Conservation (phyloP, 2,329 filamentous ascomycete species). For the Camillea tinctor region DNA sequence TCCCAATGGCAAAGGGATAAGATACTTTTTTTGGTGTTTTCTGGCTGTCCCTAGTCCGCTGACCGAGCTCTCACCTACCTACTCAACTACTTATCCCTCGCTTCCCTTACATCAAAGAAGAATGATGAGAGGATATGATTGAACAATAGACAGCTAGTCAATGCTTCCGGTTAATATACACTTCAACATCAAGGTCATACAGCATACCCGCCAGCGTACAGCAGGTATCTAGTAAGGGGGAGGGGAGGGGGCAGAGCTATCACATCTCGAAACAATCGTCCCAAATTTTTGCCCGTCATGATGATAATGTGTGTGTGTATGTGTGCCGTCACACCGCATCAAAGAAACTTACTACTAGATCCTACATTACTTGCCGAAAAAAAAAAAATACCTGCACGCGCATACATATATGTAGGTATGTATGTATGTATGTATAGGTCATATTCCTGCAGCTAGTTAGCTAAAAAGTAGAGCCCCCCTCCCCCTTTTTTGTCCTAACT, state of each 20-base stretch:
- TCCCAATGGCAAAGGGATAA: background rate
- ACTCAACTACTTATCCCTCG: too few relatives aligned
- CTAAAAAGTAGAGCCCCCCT: background rate
- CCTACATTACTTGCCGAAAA: background rate
- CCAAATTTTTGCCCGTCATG: background rate
- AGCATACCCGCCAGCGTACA: background rate
- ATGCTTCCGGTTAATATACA: background rate
- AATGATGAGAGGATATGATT: background rate
- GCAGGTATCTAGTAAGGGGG: background rate
- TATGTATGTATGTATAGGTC: too few relatives aligned
- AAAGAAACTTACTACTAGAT: background rate
- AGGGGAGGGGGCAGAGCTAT: background rate
- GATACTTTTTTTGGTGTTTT: too few relatives aligned
- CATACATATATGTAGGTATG: background rate
- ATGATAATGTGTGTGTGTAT: background rate
- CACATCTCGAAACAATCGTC: background rate
- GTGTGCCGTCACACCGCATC: background rate
- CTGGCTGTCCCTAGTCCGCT: too few relatives aligned
- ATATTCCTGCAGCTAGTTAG: background rate
- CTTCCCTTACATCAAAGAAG: background rate
- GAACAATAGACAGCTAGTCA: background rate
- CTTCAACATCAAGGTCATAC: background rate
- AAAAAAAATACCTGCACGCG: background rate
- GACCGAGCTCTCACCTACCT: too few relatives aligned
- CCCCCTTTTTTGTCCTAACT: background rate